These are phyloP conservation scores for Nannizzia gypsea DNA, from an alignment of 2,329 filamentous ascomycete species.

Conservation along the genomic window DNA sequence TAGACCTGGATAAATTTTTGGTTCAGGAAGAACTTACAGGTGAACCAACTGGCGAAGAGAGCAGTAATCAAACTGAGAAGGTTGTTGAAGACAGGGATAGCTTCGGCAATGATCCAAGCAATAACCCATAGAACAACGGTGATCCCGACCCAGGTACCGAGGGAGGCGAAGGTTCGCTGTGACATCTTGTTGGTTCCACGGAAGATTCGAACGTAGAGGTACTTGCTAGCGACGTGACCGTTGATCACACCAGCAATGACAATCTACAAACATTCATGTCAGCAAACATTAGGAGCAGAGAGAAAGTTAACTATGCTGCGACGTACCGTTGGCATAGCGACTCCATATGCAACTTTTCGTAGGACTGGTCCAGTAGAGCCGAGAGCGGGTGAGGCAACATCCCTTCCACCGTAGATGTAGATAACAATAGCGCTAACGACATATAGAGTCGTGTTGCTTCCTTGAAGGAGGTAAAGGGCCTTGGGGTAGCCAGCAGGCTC, in stretches of 20 bases:
- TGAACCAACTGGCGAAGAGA: constrained; percentile 58
- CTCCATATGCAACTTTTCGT: constrained; percentile 54
- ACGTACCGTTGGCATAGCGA: constrained; percentile 51
- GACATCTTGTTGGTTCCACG: constrained; percentile 45
- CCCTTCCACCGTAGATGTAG: constrained; percentile 53
- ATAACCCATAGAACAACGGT: constrained; percentile 46
- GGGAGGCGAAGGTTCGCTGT: constrained; percentile 40
- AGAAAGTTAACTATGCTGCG: background rate
- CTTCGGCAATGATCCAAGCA: constrained; percentile 56
- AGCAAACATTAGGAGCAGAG: background rate
- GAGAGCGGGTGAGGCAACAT: constrained; percentile 54
- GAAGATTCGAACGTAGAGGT: constrained; percentile 54
- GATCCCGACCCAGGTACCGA: constrained; percentile 48
- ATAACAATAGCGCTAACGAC: constrained; percentile 54
- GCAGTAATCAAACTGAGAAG: constrained; percentile 53
- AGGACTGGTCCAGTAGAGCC: constrained; percentile 47
- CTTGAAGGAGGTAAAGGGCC: constrained; percentile 50
- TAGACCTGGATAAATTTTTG: background rate
- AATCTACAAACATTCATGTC: constrained; percentile 32
- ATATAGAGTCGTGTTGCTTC: constrained; percentile 50
- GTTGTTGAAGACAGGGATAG: constrained; percentile 57
- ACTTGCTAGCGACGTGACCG: constrained; percentile 54
- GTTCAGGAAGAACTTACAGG: constrained; percentile 29
- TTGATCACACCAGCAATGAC: constrained; percentile 61
- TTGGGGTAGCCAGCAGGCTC: constrained; percentile 50